Evolutionary conservation across 768 basidiomycete species (phyloP).

Genomic region (Lepiota subincarnata): DNA sequence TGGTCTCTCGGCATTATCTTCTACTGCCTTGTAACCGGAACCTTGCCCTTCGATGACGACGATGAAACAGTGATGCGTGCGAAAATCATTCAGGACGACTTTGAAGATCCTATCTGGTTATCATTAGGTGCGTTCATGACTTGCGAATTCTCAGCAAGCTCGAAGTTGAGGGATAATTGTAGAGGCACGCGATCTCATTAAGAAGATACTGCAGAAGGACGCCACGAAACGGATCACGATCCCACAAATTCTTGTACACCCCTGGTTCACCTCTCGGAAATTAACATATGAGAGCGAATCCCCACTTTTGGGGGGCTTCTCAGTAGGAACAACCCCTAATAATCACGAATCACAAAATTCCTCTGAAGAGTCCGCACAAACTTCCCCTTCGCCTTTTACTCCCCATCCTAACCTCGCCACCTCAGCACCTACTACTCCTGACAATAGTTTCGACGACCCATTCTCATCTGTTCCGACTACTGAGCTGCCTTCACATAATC

Average conservation of each 20-base stretch:
- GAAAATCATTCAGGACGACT: slow-evolving; percentile 81
- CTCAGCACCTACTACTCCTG: slow-evolving; percentile 57
- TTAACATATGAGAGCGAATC: slow-evolving; percentile 31
- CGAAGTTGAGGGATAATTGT: slow-evolving; percentile 14
- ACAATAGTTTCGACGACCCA: slow-evolving; percentile 42
- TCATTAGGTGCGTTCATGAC: slow-evolving; percentile 57
- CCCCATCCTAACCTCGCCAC: slow-evolving; percentile 31
- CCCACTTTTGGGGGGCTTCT: slow-evolving; percentile 21
- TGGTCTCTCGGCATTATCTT: slow-evolving; percentile 95
- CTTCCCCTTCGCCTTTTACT: slow-evolving; percentile 43
- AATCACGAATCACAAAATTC: slow-evolving; percentile 33
- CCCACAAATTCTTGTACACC: slow-evolving; percentile 77
- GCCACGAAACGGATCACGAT: slow-evolving; percentile 73
- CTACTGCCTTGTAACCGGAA: slow-evolving; percentile 85
- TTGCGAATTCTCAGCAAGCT: background rate
- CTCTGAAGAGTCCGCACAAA: slow-evolving; percentile 52
- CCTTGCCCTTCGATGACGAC: slow-evolving; percentile 87
- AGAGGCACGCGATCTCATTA: slow-evolving; percentile 87
- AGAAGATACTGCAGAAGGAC: slow-evolving; percentile 72
- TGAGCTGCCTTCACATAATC: slow-evolving; percentile 8
- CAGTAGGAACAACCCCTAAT: slow-evolving; percentile 18
- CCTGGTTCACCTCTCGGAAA: slow-evolving; percentile 69
- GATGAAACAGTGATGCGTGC: slow-evolving; percentile 79
- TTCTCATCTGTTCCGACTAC: slow-evolving; percentile 30
- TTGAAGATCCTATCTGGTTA: slow-evolving; percentile 91